These are phyloP conservation scores for Nigrospora sphaerica DNA, from an alignment of 2,329 filamentous ascomycete genomes.

Conservation along the genomic window DNA sequence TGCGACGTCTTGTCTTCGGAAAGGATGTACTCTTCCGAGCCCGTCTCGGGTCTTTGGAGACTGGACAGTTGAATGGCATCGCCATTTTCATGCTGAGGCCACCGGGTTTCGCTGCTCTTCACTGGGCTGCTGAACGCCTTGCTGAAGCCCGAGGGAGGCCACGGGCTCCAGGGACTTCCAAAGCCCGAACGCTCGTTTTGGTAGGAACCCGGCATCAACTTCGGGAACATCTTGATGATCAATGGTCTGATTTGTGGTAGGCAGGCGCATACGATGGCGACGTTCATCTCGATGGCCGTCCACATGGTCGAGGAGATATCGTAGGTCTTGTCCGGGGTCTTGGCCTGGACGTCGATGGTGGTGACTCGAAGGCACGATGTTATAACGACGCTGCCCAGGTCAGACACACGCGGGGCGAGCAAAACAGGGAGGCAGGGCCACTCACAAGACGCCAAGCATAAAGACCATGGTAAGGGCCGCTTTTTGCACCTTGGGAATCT, in stretches of 20 bases:
- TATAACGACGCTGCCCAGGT: slow-evolving; percentile 15
- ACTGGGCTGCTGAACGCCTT: slow-evolving; percentile 7
- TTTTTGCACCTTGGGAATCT: slow-evolving; percentile 30
- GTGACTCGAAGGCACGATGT: slow-evolving; percentile 29
- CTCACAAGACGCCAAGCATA: slow-evolving; percentile 32
- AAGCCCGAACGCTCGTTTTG: slow-evolving; percentile 7
- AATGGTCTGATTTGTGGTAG: slow-evolving; percentile 23
- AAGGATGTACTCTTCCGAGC: slow-evolving; percentile 12
- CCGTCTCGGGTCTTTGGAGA: slow-evolving; percentile 8
- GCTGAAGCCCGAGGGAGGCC: slow-evolving; percentile 1
- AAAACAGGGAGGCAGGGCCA: background rate
- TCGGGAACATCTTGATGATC: slow-evolving; percentile 19
- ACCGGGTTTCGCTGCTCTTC: slow-evolving; percentile 9
- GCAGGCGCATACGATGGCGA: slow-evolving; percentile 28
- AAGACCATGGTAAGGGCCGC: slow-evolving; percentile 31
- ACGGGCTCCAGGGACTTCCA: background rate
- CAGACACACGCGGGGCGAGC: background rate
- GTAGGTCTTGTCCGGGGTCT: slow-evolving; percentile 18
- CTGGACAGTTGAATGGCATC: slow-evolving; percentile 10
- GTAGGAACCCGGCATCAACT: slow-evolving; percentile 14
- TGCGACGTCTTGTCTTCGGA: slow-evolving; percentile 8
- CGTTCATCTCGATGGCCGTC: slow-evolving; percentile 30
- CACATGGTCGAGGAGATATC: slow-evolving; percentile 26
- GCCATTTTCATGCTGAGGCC: slow-evolving; percentile 9
- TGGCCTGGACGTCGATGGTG: slow-evolving; percentile 25